Conservation (phyloP, 75 land plant species). For the Chamaecyparis obtusa region DNA sequence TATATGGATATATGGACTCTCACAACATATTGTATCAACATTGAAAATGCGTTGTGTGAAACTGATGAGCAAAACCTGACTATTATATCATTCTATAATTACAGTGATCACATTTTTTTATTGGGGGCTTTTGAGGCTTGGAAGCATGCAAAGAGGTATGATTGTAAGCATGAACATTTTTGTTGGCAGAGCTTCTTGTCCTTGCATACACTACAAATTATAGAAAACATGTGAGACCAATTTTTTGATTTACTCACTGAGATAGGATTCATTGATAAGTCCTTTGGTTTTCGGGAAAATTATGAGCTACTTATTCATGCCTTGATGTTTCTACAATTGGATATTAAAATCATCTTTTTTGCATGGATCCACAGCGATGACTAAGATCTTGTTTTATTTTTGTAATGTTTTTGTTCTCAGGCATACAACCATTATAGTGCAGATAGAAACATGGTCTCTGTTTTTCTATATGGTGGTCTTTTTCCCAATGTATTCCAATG, state of each 20-base stretch:
- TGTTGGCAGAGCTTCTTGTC: conserved; percentile 95
- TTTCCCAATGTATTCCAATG: conserved; percentile 96
- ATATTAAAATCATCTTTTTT: neutral
- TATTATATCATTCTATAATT: conserved; percentile 19
- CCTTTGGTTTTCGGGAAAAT: conserved; percentile 53
- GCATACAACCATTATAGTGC: conserved; percentile 72
- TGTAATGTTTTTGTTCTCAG: conserved; percentile 32
- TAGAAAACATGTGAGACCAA: conserved; percentile 87
- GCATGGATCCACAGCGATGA: neutral
- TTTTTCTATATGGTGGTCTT: conserved; percentile 89
- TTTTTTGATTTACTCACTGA: conserved; percentile 78
- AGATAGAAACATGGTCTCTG: conserved; percentile 91
- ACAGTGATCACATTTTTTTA: conserved; percentile 93
- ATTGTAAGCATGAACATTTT: conserved; percentile 57
- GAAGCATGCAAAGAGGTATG: conserved; percentile 74
- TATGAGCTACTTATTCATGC: neutral
- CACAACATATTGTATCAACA: neutral
- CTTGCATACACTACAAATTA: conserved; percentile 72
- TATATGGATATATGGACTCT: neutral
- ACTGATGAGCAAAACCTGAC: neutral
- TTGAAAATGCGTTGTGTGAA: neutral
- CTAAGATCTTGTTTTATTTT: neutral
- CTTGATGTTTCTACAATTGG: neutral
- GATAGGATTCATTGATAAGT: conserved; percentile 81
- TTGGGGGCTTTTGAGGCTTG: conserved; percentile 87